Percentiles rank a stretch among this genome's conserved stretches.
These are phyloP conservation scores for Boletus patriciae DNA, from an alignment of 768 basidiomycete genomes.

Conservation along the genomic window DNA sequence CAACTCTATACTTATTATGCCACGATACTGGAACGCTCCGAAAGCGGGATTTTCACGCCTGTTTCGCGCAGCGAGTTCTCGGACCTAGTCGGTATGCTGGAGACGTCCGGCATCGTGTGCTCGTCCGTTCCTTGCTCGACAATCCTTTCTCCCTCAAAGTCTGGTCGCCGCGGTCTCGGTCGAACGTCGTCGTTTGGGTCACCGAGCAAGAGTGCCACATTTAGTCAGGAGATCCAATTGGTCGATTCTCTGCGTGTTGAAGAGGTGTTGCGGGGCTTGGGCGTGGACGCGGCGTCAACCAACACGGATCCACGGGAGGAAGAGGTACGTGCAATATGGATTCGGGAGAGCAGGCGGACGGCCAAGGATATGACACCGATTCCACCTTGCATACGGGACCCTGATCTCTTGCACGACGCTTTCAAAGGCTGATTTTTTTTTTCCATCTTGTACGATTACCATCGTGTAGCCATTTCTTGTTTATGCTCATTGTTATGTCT, in stretches of 20 bases:
- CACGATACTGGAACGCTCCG: constrained; percentile 55
- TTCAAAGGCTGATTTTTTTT: constrained; percentile 31
- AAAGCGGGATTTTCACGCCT: constrained; percentile 54
- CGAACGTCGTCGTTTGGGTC: constrained; percentile 59
- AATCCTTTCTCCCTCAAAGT: constrained; percentile 43
- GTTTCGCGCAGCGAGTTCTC: constrained; percentile 76
- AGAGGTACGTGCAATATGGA: constrained; percentile 44
- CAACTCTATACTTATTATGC: constrained; percentile 67
- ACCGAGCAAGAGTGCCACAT: constrained; percentile 24
- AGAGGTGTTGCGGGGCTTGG: constrained; percentile 71
- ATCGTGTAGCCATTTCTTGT: constrained; percentile 12
- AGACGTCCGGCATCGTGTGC: constrained; percentile 66
- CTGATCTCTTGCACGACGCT: constrained; percentile 33
- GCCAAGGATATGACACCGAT: constrained; percentile 36
- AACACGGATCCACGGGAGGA: constrained; percentile 42
- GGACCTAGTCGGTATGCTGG: constrained; percentile 69
- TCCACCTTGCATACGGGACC: constrained; percentile 2
- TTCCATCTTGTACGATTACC: constrained; percentile 1
- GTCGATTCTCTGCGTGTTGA: constrained; percentile 63
- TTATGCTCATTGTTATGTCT: constrained; percentile 8
- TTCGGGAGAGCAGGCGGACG: constrained; percentile 40
- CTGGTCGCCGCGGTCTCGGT: constrained; percentile 51
- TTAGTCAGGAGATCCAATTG: constrained; percentile 49
- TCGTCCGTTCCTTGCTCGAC: constrained; percentile 32
- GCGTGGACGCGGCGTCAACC: constrained; percentile 28